phyloP scores from a whole-genome alignment of 2,329 filamentous ascomycete species.

The Aspergillus brunneoviolaceus region DNA sequence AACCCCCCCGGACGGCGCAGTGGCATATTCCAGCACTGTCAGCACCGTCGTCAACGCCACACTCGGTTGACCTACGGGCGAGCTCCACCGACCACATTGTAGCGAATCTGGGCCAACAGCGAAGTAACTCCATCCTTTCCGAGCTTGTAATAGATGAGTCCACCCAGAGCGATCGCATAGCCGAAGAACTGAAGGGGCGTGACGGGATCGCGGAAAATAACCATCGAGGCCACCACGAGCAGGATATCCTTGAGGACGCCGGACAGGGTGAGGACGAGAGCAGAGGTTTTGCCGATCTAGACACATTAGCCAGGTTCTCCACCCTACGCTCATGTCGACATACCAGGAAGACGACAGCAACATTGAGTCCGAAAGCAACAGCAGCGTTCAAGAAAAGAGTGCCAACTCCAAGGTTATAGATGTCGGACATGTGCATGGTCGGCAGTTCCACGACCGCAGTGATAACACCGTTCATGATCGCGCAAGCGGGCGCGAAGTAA shows the following conservation, averaged over 20 bases:
- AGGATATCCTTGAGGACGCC: conserved; percentile 83
- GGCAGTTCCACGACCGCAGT: conserved; percentile 65
- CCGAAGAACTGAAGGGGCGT: conserved; percentile 69
- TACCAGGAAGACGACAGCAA: conserved; percentile 79
- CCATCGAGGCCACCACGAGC: conserved; percentile 69
- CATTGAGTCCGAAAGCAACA: conserved; percentile 74
- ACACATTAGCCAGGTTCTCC: conserved; percentile 11
- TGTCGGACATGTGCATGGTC: conserved; percentile 69
- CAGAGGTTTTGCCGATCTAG: conserved; percentile 81
- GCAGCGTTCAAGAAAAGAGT: conserved; percentile 69
- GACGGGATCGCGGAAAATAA: conserved; percentile 73
- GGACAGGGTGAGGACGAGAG: conserved; percentile 76
- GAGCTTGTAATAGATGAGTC: conserved; percentile 65
- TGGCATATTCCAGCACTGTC: neutral
- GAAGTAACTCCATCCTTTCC: conserved; percentile 31
- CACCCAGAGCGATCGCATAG: conserved; percentile 67
- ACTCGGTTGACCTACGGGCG: neutral
- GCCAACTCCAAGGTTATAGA: conserved; percentile 63
- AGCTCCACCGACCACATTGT: neutral
- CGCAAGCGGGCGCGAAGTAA: conserved; percentile 81
- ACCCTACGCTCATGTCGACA: conserved; percentile 30
- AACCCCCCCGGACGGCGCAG: no score
- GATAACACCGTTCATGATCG: conserved; percentile 70
- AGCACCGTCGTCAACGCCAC: neutral
- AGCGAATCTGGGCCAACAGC: conserved; percentile 1